Percentiles rank a stretch among this genome's conserved stretches.
These are phyloP conservation scores for Alnus glutinosa DNA, from an alignment of 306 rosid genomes.

Conservation along the genomic window DNA sequence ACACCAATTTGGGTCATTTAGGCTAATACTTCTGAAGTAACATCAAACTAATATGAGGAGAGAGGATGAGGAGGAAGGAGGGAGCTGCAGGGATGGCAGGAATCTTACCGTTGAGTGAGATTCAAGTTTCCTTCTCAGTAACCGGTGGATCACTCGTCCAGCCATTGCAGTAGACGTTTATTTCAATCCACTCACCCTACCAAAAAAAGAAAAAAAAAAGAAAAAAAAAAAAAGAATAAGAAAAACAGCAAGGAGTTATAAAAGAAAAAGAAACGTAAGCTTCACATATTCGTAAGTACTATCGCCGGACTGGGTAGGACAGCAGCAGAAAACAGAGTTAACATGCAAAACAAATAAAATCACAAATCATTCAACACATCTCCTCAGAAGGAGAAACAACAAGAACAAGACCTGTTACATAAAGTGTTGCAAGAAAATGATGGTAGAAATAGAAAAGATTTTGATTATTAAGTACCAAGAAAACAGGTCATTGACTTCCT, in stretches of 20 bases:
- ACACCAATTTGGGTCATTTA: background rate
- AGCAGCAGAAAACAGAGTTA: background rate
- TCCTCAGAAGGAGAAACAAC: background rate
- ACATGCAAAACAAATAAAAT: background rate
- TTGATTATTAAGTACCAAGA: background rate
- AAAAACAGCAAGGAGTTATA: background rate
- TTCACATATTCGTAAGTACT: background rate
- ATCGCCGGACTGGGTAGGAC: background rate
- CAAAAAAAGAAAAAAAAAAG: background rate
- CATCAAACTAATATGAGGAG: conserved; percentile 15
- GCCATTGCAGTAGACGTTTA: conserved; percentile 64
- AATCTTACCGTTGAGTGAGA: conserved; percentile 59
- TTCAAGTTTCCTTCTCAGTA: conserved; percentile 71
- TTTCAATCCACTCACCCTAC: conserved; percentile 24
- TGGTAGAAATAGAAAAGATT: background rate
- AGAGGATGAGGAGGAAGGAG: background rate
- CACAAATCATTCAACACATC: background rate
- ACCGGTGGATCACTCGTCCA: conserved; percentile 73
- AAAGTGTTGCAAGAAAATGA: background rate
- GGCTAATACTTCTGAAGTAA: background rate
- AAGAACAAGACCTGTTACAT: background rate
- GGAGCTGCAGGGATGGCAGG: background rate
- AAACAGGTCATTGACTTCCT: background rate
- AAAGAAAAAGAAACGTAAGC: background rate
- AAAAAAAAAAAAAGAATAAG: no score